Evolutionary conservation across 176 grass and related monocot species (phyloP).

Genomic region (Chrysopogon serrulatus): DNA sequence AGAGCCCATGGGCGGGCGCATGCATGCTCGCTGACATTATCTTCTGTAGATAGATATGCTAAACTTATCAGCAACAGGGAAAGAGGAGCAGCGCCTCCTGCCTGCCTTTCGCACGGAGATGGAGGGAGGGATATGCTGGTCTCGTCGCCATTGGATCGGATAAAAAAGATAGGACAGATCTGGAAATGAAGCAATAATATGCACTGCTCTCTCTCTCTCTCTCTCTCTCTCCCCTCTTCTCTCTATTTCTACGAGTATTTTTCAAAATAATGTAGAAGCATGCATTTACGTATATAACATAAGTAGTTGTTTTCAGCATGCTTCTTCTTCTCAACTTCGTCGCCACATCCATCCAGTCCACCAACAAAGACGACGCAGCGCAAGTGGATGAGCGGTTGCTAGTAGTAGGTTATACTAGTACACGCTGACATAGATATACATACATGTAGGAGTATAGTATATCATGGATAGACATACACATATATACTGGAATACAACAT

Average conservation of each 20-base stretch:
- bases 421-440: neutral
- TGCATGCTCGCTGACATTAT: constrained; percentile 23
- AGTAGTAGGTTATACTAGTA: neutral
- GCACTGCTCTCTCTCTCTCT: no score
- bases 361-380: neutral
- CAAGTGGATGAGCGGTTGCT: neutral
- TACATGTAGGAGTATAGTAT: neutral
- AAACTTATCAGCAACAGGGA: constrained; percentile 33
- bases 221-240: no score
- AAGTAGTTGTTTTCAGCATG: neutral
- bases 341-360: neutral
- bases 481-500: neutral
- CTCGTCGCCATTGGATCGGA: neutral
- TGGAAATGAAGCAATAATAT: neutral
- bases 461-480: neutral
- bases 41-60: constrained; percentile 33
- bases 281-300: no score
- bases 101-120: neutral
- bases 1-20: constrained; percentile 6
- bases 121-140: neutral
- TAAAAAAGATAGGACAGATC: neutral
- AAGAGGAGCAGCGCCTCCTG: neutral
- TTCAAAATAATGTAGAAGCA: no score
- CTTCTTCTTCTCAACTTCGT: neutral
- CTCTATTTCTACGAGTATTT: no score